These are phyloP conservation scores for Calonectria montana DNA, from an alignment of 2,329 filamentous ascomycete species.

Conservation along the genomic window DNA sequence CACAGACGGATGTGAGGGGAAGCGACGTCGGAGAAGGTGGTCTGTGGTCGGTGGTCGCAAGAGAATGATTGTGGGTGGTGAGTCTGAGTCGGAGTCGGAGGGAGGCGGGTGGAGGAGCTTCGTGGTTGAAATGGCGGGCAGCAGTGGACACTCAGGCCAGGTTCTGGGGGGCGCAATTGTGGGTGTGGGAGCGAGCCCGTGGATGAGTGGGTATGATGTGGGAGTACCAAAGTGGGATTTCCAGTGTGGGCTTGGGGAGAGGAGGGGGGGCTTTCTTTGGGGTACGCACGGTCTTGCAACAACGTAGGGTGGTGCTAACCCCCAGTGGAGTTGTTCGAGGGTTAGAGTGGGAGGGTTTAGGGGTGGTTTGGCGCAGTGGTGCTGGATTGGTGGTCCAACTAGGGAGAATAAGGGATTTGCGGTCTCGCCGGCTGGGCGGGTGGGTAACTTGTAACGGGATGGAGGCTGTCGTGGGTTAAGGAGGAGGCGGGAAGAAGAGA, in stretches of 20 bases:
- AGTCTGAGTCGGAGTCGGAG: slow-evolving; percentile 41
- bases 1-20: slow-evolving; percentile 18
- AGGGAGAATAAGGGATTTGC: slow-evolving; percentile 8
- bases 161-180: slow-evolving; percentile 23
- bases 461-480: slow-evolving; percentile 1
- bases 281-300: slow-evolving; percentile 25
- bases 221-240: slow-evolving; percentile 31
- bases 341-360: slow-evolving; percentile 18
- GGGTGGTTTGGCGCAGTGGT: slow-evolving; percentile 12
- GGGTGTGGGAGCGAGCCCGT: slow-evolving; percentile 16
- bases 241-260: slow-evolving; percentile 19
- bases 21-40: slow-evolving; percentile 28
- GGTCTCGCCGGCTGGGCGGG: slow-evolving; percentile 6
- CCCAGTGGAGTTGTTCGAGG: slow-evolving; percentile 15
- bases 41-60: slow-evolving; percentile 29
- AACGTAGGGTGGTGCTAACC: slow-evolving; percentile 20
- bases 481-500: slow-evolving; percentile 4
- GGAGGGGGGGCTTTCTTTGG: slow-evolving; percentile 19
- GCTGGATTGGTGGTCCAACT: not conserved
- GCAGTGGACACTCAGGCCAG: slow-evolving; percentile 31
- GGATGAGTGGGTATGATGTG: slow-evolving; percentile 14
- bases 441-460: not conserved
- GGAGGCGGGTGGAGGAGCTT: slow-evolving; percentile 37
- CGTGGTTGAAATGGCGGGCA: slow-evolving; percentile 44
- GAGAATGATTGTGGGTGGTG: slow-evolving; percentile 37